Percentiles rank a stretch among this genome's conserved stretches.
Evolutionary conservation across 768 basidiomycete genomes (phyloP).

Genomic region (Termitomyces sp.): DNA sequence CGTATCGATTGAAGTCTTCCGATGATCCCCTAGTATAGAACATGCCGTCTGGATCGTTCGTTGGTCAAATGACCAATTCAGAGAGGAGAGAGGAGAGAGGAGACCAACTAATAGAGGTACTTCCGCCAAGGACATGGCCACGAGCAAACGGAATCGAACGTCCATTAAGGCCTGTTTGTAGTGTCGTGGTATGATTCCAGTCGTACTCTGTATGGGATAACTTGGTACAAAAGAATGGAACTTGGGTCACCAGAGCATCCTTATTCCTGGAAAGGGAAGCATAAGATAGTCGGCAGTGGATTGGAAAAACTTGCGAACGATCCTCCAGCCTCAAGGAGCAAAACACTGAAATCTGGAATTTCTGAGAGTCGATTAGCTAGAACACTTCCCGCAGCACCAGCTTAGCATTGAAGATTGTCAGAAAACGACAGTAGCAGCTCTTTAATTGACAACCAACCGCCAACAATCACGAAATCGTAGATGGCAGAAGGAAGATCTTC

Average conservation of each 20-base stretch:
- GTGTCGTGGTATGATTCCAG: constrained; percentile 26
- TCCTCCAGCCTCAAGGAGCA: constrained; percentile 11
- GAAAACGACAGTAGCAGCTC: neutral
- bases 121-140: constrained; percentile 26
- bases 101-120: constrained; percentile 22
- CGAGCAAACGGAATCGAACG: constrained; percentile 18
- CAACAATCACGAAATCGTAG: constrained; percentile 17
- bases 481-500: neutral
- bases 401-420: neutral
- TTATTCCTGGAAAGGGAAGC: constrained; percentile 3
- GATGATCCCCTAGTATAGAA: constrained; percentile 26
- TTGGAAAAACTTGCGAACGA: constrained; percentile 1
- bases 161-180: constrained; percentile 20
- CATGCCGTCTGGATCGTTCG: constrained; percentile 19
- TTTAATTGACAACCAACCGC: constrained; percentile 10
- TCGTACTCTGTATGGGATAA: constrained; percentile 17
- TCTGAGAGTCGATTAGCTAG: constrained; percentile 10
- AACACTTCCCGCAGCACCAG: constrained; percentile 12
- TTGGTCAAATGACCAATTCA: neutral
- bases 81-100: neutral
- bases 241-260: constrained; percentile 4
- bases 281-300: neutral
- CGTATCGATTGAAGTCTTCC: constrained; percentile 27
- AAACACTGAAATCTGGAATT: constrained; percentile 1
- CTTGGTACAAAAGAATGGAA: constrained; percentile 14